These are phyloP conservation scores for Camelina laxa DNA, from an alignment of 345 rosid genomes.

Conservation along the genomic window DNA sequence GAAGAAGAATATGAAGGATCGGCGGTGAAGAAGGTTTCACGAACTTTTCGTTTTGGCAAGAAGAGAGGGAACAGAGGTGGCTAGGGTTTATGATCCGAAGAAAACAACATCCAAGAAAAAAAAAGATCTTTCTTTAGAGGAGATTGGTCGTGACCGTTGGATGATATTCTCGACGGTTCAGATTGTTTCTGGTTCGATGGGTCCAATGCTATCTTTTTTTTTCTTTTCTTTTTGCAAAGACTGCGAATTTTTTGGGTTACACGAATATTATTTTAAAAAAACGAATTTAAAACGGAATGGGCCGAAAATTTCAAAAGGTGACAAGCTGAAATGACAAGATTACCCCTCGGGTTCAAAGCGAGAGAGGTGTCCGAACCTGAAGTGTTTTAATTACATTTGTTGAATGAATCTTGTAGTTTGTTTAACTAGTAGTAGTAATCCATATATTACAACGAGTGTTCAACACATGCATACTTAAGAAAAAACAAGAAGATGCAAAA, in stretches of 20 bases:
- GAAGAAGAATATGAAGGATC: slow-evolving; percentile 30
- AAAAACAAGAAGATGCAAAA: background rate
- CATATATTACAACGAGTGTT: background rate
- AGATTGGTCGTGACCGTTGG: slow-evolving; percentile 48
- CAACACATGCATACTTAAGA: background rate
- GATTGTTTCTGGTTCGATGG: slow-evolving; percentile 45
- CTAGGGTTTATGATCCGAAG: slow-evolving; percentile 70
- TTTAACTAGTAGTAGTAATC: background rate
- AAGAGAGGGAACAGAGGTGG: slow-evolving; percentile 39
- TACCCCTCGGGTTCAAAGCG: slow-evolving; percentile 10
- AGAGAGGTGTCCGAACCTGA: slow-evolving; percentile 11
- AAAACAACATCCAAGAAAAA: slow-evolving; percentile 27
- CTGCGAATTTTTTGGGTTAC: slow-evolving; percentile 41
- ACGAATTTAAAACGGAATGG: slow-evolving; percentile 38
- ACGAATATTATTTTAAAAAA: too few species aligned
- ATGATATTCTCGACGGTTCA: slow-evolving; percentile 39
- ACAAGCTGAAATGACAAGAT: slow-evolving; percentile 9
- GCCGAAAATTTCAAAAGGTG: slow-evolving; percentile 34
- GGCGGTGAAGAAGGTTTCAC: slow-evolving; percentile 42
- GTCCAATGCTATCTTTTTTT: slow-evolving; percentile 23
- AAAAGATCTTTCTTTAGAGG: slow-evolving; percentile 30
- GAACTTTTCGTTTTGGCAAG: slow-evolving; percentile 41
- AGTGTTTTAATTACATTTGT: slow-evolving; percentile 15
- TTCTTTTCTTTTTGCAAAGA: slow-evolving; percentile 1
- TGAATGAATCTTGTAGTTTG: slow-evolving; percentile 4